These are phyloP conservation scores for Microcos paniculata DNA, from an alignment of 345 rosid species.

Conservation along the genomic window DNA sequence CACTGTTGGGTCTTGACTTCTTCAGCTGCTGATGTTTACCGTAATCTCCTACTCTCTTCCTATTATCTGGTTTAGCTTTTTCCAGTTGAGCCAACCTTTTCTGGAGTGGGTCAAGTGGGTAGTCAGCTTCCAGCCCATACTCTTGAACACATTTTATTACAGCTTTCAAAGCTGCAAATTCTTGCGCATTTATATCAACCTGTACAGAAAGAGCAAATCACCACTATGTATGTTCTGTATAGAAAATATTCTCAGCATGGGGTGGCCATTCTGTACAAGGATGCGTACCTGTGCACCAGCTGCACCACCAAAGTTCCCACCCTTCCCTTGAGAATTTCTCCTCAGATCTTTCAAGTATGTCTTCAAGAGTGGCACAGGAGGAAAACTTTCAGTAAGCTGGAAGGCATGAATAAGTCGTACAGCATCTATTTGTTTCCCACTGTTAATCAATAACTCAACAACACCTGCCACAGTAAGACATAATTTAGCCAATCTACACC, in stretches of 20 bases:
- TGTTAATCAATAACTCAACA: constrained; percentile 41
- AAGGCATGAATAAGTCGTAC: constrained; percentile 53
- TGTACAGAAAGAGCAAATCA: constrained; percentile 18
- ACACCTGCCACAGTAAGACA: constrained; percentile 40
- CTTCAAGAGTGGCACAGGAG: constrained; percentile 55
- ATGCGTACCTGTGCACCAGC: constrained; percentile 38
- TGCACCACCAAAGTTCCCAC: constrained; percentile 29
- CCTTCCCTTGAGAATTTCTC: constrained; percentile 56
- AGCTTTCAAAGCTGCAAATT: constrained; percentile 51
- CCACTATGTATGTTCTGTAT: neutral
- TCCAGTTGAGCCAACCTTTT: constrained; percentile 54
- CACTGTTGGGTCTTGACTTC: constrained; percentile 38
- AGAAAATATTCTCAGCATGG: constrained; percentile 5
- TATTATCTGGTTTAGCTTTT: constrained; percentile 39
- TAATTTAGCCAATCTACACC: constrained; percentile 3
- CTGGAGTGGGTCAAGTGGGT: constrained; percentile 56
- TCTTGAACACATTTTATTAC: constrained; percentile 49
- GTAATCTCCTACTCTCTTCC: constrained; percentile 40
- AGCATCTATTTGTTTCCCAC: constrained; percentile 56
- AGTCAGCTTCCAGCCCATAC: constrained; percentile 52
- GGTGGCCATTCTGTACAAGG: neutral
- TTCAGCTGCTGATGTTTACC: constrained; percentile 39
- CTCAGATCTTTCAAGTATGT: constrained; percentile 52
- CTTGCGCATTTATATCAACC: constrained; percentile 47
- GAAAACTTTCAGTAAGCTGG: constrained; percentile 49